Percentiles rank a stretch among this genome's conserved stretches.
These are phyloP conservation scores for Lodderomyces metapsilosis DNA, from an alignment of 1,139 yeast species.

Conservation along the genomic window DNA sequence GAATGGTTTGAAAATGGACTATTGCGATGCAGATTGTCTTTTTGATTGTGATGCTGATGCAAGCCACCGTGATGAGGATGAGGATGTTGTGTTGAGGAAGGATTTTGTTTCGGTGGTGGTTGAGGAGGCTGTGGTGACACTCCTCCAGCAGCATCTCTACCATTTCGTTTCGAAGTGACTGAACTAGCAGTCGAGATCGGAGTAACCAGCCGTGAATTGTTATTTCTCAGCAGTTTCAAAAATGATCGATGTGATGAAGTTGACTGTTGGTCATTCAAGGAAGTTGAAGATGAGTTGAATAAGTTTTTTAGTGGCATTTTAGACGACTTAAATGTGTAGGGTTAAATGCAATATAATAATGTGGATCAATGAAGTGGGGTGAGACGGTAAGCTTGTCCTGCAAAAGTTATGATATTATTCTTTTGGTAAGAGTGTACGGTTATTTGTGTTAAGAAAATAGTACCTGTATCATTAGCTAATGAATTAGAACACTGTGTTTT, in stretches of 20 bases:
- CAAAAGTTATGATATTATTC: no score
- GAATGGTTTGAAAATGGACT: constrained; percentile 4
- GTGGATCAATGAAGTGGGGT: no score
- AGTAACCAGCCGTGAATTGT: constrained; percentile 12
- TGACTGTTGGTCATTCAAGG: constrained; percentile 10
- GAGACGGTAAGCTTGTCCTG: no score
- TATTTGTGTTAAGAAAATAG: no score
- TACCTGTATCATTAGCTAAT: no score
- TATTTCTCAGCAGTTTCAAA: constrained; percentile 9
- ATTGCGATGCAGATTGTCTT: not conserved
- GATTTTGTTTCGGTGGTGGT: constrained; percentile 1
- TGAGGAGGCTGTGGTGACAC: constrained; percentile 2
- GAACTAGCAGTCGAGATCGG: constrained; percentile 11
- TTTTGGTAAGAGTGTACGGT: no score
- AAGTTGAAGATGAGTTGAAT: constrained; percentile 12
- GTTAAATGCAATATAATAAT: not conserved
- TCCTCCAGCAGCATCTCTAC: not conserved
- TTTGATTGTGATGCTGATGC: constrained; percentile 1
- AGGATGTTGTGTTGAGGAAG: not conserved
- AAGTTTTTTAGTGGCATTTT: constrained; percentile 13
- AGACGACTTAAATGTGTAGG: not conserved
- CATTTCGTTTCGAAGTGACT: constrained; percentile 3
- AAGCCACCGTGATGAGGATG: constrained; percentile 2
- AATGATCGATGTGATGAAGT: constrained; percentile 12
- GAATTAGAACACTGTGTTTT: no score